Percentiles rank a stretch among this genome's conserved stretches.
phyloP scores from a whole-genome alignment of 495 filamentous ascomycete genomes.

The Jackrogersella minutella region DNA sequence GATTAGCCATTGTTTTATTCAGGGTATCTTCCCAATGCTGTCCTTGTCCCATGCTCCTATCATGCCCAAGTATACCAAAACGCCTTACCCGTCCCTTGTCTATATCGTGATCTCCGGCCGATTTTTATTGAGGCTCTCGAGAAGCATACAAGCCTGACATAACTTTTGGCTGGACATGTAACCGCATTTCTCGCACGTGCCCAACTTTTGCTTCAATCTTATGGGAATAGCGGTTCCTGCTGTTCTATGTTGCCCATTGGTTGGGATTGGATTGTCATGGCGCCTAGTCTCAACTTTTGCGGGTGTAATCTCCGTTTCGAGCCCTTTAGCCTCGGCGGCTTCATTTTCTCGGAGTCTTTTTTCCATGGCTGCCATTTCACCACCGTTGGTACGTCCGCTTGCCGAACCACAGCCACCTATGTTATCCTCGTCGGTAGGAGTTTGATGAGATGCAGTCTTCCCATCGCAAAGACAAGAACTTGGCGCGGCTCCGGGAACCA shows the following conservation, averaged over 20 bases:
- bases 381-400: constrained; percentile 73
- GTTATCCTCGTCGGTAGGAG: constrained; percentile 65
- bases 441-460: constrained; percentile 29
- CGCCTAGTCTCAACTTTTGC: constrained; percentile 37
- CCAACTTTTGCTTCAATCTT: constrained; percentile 70
- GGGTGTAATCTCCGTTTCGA: constrained; percentile 76
- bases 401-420: constrained; percentile 78
- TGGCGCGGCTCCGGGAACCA: constrained; percentile 70
- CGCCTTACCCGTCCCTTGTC: constrained; percentile 25
- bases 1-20: constrained; percentile 9
- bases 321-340: constrained; percentile 56
- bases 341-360: constrained; percentile 75
- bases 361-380: constrained; percentile 96
- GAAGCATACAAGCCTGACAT: constrained; percentile 90
- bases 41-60: constrained; percentile 22
- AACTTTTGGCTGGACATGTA: constrained; percentile 96
- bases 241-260: constrained; percentile 36
- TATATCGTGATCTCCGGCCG: constrained; percentile 77
- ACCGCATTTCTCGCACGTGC: constrained; percentile 85
- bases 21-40: constrained; percentile 39
- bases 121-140: constrained; percentile 93
- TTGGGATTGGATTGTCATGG: constrained; percentile 23
- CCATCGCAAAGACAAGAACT: constrained; percentile 51
- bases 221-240: constrained; percentile 32
- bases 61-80: constrained; percentile 14